Conservation (phyloP, 192 early-diverging fungal species). For the Pilaira anomala region DNA sequence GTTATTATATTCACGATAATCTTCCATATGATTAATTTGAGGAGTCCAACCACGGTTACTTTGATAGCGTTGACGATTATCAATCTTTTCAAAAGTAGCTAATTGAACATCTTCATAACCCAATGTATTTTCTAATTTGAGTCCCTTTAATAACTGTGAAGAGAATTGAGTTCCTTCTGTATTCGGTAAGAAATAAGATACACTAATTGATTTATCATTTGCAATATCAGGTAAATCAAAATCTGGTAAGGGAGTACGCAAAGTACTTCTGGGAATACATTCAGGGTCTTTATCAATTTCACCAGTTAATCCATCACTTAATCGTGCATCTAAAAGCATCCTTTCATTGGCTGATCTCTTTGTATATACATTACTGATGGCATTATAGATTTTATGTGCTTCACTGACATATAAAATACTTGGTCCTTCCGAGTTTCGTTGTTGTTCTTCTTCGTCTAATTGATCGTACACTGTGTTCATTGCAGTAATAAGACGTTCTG, state of each 20-base stretch:
- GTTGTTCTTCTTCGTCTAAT: constrained; percentile 68
- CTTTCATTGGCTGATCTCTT: constrained; percentile 41
- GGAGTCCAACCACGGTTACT: constrained; percentile 39
- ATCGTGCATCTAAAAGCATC: constrained; percentile 47
- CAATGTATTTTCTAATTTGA: constrained; percentile 31
- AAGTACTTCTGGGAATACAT: constrained; percentile 61
- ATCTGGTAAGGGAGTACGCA: constrained; percentile 51
- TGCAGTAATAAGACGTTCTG: constrained; percentile 71
- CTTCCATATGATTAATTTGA: constrained; percentile 32
- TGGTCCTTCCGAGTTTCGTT: constrained; percentile 69
- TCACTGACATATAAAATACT: constrained; percentile 58
- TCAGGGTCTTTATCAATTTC: constrained; percentile 52
- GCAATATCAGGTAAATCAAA: constrained; percentile 56
- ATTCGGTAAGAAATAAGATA: constrained; percentile 30
- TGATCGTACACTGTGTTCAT: constrained; percentile 61
- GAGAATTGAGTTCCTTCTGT: constrained; percentile 16
- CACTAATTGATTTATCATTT: constrained; percentile 59
- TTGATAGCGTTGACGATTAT: constrained; percentile 32
- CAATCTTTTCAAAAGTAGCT: constrained; percentile 45
- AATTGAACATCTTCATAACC: constrained; percentile 41
- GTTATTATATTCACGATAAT: constrained; percentile 32
- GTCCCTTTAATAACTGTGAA: constrained; percentile 27
- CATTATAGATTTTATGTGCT: constrained; percentile 58
- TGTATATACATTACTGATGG: constrained; percentile 50
- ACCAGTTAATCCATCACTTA: constrained; percentile 58